These are phyloP conservation scores for Parachaetomium inaequale DNA, from an alignment of 495 filamentous ascomycete species.

Conservation along the genomic window DNA sequence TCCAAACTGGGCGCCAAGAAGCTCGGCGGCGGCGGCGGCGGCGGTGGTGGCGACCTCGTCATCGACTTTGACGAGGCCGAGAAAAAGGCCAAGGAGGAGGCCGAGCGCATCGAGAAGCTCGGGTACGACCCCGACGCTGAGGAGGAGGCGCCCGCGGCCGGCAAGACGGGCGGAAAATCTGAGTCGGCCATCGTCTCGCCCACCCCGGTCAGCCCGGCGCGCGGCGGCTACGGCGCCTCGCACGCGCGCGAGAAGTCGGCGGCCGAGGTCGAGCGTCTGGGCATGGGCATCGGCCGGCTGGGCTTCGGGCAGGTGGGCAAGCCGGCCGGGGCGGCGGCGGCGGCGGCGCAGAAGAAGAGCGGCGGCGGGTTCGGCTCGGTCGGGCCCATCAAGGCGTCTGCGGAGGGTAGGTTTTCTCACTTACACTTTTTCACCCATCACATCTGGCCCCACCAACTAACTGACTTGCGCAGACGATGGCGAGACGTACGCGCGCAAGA, in stretches of 20 bases:
- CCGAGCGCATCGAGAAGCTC: slow-evolving; percentile 92
- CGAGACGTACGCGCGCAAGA: slow-evolving; percentile 65
- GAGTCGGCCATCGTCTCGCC: slow-evolving; percentile 58
- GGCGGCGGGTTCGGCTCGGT: slow-evolving; percentile 84
- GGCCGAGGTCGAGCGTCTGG: slow-evolving; percentile 79
- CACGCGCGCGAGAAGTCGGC: slow-evolving; percentile 56
- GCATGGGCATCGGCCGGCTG: slow-evolving; percentile 82
- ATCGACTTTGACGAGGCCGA: slow-evolving; percentile 98
- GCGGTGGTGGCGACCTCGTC: too few species aligned
- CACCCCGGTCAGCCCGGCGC: slow-evolving; percentile 65
- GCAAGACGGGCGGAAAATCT: slow-evolving; percentile 35
- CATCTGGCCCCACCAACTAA: not conserved
- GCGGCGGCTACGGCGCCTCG: slow-evolving; percentile 58
- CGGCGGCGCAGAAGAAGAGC: slow-evolving; percentile 67
- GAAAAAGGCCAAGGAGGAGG: slow-evolving; percentile 94
- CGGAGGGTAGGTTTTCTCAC: slow-evolving; percentile 58
- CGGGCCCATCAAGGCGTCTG: slow-evolving; percentile 60
- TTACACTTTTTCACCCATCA: too few species aligned
- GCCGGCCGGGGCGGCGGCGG: slow-evolving; percentile 46
- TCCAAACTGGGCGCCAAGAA: slow-evolving; percentile 91
- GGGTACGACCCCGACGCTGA: slow-evolving; percentile 96
- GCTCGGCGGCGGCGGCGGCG: slow-evolving; percentile 59
- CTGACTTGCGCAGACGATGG: slow-evolving; percentile 55
- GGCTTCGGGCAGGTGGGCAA: slow-evolving; percentile 85
- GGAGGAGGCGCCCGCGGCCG: slow-evolving; percentile 55